Evolutionary conservation across 2,329 filamentous ascomycete species (phyloP).

Genomic region (Penicillium decumbens): DNA sequence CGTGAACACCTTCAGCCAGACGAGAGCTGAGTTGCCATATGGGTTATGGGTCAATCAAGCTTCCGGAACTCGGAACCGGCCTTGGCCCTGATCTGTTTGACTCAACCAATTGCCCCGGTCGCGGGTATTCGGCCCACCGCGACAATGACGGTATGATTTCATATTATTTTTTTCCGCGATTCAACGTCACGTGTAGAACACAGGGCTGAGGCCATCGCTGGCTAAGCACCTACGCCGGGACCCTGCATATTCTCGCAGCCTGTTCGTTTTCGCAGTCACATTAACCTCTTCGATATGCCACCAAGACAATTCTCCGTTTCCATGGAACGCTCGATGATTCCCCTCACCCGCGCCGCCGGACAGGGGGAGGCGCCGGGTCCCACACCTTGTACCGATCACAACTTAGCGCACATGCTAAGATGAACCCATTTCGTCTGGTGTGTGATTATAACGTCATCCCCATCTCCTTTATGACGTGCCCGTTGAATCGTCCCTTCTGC

Average conservation of each 20-base stretch:
- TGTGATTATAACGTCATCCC: neutral
- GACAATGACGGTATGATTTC: neutral
- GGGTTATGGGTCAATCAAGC: neutral
- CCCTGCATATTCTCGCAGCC: neutral
- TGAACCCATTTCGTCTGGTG: neutral
- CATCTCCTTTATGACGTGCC: neutral
- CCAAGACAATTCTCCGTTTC: neutral
- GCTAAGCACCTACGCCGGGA: neutral
- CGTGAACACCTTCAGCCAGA: slow-evolving; percentile 3
- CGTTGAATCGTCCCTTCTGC: neutral
- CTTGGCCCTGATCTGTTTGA: neutral
- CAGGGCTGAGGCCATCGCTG: neutral
- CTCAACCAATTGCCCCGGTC: neutral
- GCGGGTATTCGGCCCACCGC: neutral
- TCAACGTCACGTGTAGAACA: neutral
- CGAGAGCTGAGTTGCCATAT: slow-evolving; percentile 3
- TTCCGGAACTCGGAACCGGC: neutral
- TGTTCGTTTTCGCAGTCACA: neutral
- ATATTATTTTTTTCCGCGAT: neutral
- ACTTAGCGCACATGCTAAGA: neutral
- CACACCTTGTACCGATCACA: neutral
- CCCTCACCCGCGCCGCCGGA: neutral
- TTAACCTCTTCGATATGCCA: neutral
- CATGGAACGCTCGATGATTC: neutral
- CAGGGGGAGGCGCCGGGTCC: neutral